These are phyloP conservation scores for Inonotus obliquus DNA, from an alignment of 1,284 basidiomycete species.

Conservation along the genomic window DNA sequence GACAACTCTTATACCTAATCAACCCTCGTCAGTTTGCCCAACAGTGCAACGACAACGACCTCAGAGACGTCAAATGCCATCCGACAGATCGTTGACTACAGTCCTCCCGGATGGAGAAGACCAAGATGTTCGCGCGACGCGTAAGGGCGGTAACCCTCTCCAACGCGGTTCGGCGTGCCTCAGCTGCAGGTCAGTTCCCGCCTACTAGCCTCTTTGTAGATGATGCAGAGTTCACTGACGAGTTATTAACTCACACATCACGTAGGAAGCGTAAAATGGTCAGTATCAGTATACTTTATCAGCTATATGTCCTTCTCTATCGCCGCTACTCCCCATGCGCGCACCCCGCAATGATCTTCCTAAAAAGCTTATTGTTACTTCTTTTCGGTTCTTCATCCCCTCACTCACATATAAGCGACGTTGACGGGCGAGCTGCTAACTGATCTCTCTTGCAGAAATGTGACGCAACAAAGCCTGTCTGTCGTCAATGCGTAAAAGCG, in stretches of 20 bases:
- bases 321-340: constrained; percentile 15
- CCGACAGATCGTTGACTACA: not conserved
- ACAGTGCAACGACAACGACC: not conserved
- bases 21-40: not conserved
- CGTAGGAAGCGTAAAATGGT: constrained; percentile 55
- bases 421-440: not conserved
- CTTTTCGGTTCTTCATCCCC: too few species aligned
- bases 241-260: too few species aligned
- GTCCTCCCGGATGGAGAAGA: not conserved
- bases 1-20: not conserved
- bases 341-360: not conserved
- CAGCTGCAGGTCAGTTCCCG: constrained; percentile 44
- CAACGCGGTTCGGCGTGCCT: constrained; percentile 56
- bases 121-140: constrained; percentile 18
- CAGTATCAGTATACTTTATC: constrained; percentile 23
- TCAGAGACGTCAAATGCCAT: not conserved
- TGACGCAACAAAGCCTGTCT: constrained; percentile 52
- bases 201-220: not conserved
- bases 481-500: constrained; percentile 52
- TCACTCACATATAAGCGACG: not conserved
- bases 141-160: constrained; percentile 31
- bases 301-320: not conserved
- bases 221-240: constrained; percentile 12
- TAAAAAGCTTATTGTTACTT: not conserved
- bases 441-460: constrained; percentile 40